Percentiles rank a stretch among this genome's conserved stretches.
These are phyloP conservation scores for Vaccinium myrtillus DNA, from an alignment of 148 eudicot species.

Conservation along the genomic window DNA sequence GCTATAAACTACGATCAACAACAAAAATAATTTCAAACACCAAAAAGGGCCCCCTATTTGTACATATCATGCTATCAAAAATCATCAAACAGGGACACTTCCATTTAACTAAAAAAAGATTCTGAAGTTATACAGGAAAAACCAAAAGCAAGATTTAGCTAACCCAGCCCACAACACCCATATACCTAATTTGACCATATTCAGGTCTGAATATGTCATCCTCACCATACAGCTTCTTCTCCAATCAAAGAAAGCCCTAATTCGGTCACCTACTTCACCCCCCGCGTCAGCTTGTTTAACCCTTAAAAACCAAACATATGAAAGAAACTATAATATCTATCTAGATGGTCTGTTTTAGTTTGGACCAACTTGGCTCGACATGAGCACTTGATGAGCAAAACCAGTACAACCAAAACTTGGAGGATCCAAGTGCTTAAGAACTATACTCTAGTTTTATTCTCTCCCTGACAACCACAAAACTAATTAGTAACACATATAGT, in stretches of 20 bases:
- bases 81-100: background rate
- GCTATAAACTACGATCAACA: background rate
- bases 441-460: background rate
- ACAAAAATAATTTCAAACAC: background rate
- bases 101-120: background rate
- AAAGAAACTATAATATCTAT: background rate
- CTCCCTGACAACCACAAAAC: background rate
- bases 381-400: background rate
- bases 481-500: background rate
- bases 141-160: background rate
- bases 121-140: background rate
- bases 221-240: background rate
- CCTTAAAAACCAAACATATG: too few relatives aligned
- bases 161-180: background rate
- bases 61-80: background rate
- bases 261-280: too few relatives aligned
- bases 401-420: background rate
- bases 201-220: background rate
- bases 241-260: too few relatives aligned
- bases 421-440: background rate
- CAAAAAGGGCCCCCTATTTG: background rate
- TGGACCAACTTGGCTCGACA: background rate
- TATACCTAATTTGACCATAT: background rate
- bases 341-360: background rate
- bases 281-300: background rate